A percentile compares a stretch with the other conserved stretches of the same genome.
Conservation (phyloP, 768 basidiomycete genomes). For the Leccinum subgranulosum region DNA sequence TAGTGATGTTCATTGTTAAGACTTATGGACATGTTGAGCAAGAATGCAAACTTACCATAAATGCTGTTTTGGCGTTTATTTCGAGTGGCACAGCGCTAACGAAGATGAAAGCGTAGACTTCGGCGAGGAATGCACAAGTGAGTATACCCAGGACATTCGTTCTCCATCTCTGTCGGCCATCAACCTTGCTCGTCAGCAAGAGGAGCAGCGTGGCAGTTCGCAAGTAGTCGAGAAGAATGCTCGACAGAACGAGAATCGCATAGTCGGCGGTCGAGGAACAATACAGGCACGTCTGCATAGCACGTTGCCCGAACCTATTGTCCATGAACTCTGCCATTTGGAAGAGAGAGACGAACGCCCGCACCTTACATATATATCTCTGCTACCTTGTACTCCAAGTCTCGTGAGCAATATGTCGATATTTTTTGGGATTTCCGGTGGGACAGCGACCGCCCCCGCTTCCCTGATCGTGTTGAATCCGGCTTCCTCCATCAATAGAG, state of each 20-base stretch:
- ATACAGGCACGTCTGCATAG: conserved; percentile 60
- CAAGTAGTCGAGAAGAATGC: conserved; percentile 56
- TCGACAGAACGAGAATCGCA: conserved; percentile 53
- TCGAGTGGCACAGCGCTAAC: conserved; percentile 46
- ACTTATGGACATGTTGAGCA: neutral
- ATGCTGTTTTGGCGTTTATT: conserved; percentile 33
- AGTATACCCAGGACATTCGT: conserved; percentile 47
- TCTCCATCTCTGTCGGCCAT: conserved; percentile 42
- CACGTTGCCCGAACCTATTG: conserved; percentile 64
- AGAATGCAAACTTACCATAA: conserved; percentile 35
- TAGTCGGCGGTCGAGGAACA: conserved; percentile 63
- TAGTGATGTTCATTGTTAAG: conserved; percentile 1
- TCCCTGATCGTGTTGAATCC: conserved; percentile 30
- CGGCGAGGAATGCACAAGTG: conserved; percentile 46
- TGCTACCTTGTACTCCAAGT: conserved; percentile 54
- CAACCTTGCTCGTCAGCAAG: conserved; percentile 40
- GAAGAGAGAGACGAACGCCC: conserved; percentile 11
- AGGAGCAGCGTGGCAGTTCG: conserved; percentile 50
- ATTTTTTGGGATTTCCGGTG: conserved; percentile 40
- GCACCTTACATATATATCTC: conserved; percentile 59
- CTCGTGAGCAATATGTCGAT: conserved; percentile 53
- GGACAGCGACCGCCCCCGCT: conserved; percentile 9
- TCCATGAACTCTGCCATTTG: neutral
- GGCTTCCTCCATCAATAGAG: conserved; percentile 41
- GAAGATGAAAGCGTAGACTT: conserved; percentile 52